phyloP scores from a whole-genome alignment of 2,329 filamentous ascomycete species.

The Penicillium digitatum region DNA sequence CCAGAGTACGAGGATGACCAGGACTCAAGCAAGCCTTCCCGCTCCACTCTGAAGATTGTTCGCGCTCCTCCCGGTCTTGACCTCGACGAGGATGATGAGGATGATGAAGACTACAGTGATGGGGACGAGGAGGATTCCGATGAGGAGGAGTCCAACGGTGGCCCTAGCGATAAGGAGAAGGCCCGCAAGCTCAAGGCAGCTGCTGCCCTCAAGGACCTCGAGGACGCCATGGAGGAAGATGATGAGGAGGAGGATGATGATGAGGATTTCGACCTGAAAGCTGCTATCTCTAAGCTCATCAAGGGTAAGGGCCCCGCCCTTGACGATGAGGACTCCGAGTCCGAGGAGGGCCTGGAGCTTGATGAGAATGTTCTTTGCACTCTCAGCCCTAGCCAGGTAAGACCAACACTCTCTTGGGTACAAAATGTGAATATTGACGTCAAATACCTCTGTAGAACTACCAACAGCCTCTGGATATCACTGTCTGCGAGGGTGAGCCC shows the following conservation, averaged over 20 bases:
- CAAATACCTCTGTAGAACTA: conserved; percentile 61
- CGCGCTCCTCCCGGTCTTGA: conserved; percentile 62
- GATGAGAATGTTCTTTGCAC: conserved; percentile 96
- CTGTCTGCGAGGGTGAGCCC: conserved; percentile 79
- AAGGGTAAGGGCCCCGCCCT: conserved; percentile 68
- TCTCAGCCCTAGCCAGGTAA: conserved; percentile 85
- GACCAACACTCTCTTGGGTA: conserved; percentile 24
- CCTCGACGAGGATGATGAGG: conserved; percentile 59
- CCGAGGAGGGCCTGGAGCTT: conserved; percentile 59
- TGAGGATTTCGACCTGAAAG: conserved; percentile 53
- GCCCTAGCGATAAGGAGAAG: conserved; percentile 87
- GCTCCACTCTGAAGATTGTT: conserved; percentile 87
- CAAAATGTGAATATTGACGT: background rate
- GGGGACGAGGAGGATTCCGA: conserved; percentile 53
- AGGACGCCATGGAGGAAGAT: conserved; percentile 60
- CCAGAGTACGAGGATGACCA: conserved; percentile 62
- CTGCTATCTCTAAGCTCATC: conserved; percentile 54
- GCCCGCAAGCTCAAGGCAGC: conserved; percentile 79
- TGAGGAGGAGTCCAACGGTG: conserved; percentile 76
- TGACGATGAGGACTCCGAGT: conserved; percentile 59
- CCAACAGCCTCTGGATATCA: conserved; percentile 93
- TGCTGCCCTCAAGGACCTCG: conserved; percentile 72
- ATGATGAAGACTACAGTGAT: conserved; percentile 50
- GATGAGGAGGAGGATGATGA: conserved; percentile 59
- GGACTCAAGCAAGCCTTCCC: conserved; percentile 60